A percentile compares a stretch with the other conserved stretches of the same genome.
Conservation (phyloP, 306 rosid species). For the Datisca glomerata region DNA sequence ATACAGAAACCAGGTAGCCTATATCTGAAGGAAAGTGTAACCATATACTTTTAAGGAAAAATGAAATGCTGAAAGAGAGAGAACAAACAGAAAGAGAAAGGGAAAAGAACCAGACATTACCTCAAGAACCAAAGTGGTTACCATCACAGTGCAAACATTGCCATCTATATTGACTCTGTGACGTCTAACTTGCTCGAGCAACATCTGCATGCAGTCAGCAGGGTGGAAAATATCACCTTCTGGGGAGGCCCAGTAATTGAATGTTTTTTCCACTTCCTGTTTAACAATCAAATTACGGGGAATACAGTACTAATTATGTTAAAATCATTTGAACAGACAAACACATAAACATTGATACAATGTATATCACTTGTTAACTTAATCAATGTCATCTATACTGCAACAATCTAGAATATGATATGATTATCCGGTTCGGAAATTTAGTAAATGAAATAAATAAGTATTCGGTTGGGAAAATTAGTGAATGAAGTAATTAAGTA, state of each 20-base stretch:
- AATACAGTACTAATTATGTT: too few relatives aligned
- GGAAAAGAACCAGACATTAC: conserved; percentile 21
- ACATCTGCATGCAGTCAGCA: conserved; percentile 52
- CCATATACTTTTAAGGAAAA: background rate
- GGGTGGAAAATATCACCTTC: conserved; percentile 27
- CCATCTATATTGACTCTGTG: conserved; percentile 65
- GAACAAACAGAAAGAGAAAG: conserved; percentile 1
- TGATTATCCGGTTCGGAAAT: too few relatives aligned
- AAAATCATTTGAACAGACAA: too few relatives aligned
- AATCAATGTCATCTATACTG: too few relatives aligned
- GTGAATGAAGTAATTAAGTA: too few relatives aligned
- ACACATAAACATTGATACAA: too few relatives aligned
- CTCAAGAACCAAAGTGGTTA: conserved; percentile 81
- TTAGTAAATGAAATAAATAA: too few relatives aligned
- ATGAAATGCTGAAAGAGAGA: background rate
- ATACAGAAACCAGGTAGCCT: background rate
- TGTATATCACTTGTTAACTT: too few relatives aligned
- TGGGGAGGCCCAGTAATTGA: conserved; percentile 35
- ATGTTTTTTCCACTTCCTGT: conserved; percentile 63
- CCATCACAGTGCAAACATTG: conserved; percentile 61
- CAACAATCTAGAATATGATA: too few relatives aligned
- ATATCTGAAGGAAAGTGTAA: background rate
- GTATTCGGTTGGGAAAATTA: too few relatives aligned
- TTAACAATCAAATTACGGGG: conserved; percentile 9
- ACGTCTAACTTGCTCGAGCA: conserved; percentile 69